These are phyloP conservation scores for Calonectria pseudoreteaudii DNA, from an alignment of 2,329 filamentous ascomycete genomes.

Conservation along the genomic window DNA sequence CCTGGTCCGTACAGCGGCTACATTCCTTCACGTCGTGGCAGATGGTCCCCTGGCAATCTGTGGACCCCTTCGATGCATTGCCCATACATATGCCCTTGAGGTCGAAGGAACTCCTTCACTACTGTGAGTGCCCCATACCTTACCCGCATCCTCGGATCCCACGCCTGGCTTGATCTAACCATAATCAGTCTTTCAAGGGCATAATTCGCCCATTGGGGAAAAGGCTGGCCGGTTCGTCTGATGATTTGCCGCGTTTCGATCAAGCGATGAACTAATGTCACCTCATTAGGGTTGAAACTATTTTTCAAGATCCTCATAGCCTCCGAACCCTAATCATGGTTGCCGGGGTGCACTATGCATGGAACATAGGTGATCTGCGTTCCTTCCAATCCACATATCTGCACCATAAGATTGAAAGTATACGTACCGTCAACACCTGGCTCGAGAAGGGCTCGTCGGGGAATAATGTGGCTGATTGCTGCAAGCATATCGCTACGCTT, in stretches of 20 bases:
- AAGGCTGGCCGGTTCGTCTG: not conserved
- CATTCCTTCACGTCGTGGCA: not conserved
- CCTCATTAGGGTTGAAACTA: not conserved
- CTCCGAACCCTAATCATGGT: not conserved
- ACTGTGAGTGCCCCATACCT: not conserved
- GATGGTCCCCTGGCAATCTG: conserved; percentile 3
- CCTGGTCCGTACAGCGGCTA: not conserved
- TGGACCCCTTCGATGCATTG: not conserved
- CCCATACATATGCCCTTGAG: conserved; percentile 2
- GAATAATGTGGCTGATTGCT: not conserved
- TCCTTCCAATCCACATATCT: not conserved
- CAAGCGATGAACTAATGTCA: too few species aligned
- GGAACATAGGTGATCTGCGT: not conserved
- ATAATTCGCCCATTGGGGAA: not conserved
- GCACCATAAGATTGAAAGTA: not conserved
- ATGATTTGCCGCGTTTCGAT: not conserved
- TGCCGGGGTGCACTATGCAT: not conserved
- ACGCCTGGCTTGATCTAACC: not conserved
- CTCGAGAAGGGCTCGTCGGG: not conserved
- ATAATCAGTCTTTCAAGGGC: not conserved
- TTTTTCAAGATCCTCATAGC: not conserved
- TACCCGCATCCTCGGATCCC: not conserved
- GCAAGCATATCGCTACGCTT: not conserved
- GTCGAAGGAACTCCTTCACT: conserved; percentile 4
- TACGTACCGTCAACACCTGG: not conserved